Evolutionary conservation across 2,329 filamentous ascomycete species (phyloP).

Genomic region (Orbilia javanica): DNA sequence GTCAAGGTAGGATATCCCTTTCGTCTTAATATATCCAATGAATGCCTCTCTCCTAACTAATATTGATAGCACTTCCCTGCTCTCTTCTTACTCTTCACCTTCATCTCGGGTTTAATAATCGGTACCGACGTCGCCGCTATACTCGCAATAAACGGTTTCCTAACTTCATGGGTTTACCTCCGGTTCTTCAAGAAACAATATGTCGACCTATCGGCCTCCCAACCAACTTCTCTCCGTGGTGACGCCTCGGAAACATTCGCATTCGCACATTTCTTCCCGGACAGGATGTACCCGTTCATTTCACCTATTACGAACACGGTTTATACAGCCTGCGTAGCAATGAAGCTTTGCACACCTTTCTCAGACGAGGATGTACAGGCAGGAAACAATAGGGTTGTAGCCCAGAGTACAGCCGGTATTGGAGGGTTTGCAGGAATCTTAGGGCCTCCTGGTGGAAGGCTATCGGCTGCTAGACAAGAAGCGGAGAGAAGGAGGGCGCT

Average conservation of each 20-base stretch:
- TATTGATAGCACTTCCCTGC: constrained; percentile 76
- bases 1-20: constrained; percentile 70
- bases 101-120: constrained; percentile 74
- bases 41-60: neutral
- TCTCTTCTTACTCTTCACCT: constrained; percentile 79
- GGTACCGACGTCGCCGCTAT: constrained; percentile 82
- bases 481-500: constrained; percentile 89
- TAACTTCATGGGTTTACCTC: constrained; percentile 93
- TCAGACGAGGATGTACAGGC: constrained; percentile 82
- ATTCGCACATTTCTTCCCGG: constrained; percentile 95
- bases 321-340: constrained; percentile 79
- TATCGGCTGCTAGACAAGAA: constrained; percentile 78
- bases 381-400: constrained; percentile 76
- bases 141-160: constrained; percentile 82
- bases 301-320: constrained; percentile 79
- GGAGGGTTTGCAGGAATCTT: constrained; percentile 39
- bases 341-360: constrained; percentile 87
- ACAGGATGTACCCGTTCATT: constrained; percentile 81
- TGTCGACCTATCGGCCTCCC: constrained; percentile 75
- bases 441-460: constrained; percentile 64
- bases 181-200: constrained; percentile 89
- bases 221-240: constrained; percentile 77
- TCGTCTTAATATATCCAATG: neutral
- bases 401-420: constrained; percentile 67
- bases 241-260: constrained; percentile 97